Evolutionary conservation across 345 rosid species (phyloP).

Genomic region (Dovyalis caffra): DNA sequence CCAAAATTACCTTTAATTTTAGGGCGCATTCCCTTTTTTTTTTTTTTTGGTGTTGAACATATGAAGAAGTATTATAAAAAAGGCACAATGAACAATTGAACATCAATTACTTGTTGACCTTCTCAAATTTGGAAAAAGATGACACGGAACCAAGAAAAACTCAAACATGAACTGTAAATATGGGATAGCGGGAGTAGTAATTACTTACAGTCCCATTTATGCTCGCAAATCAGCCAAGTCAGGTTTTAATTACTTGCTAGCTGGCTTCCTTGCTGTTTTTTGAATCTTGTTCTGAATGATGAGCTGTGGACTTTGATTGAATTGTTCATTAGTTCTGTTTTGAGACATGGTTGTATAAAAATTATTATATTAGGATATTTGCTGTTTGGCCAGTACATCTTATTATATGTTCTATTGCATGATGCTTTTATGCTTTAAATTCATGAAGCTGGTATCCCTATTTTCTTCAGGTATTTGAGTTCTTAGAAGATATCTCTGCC

Average conservation of each 20-base stretch:
- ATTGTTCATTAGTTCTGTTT: not conserved
- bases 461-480: constrained; percentile 68
- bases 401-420: constrained; percentile 2
- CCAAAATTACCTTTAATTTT: too few relatives aligned
- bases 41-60: too few relatives aligned
- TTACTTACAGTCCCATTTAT: not conserved
- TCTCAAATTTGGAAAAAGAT: too few relatives aligned
- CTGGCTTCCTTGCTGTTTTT: not conserved
- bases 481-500: constrained; percentile 85
- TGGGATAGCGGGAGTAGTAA: too few relatives aligned
- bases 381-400: not conserved
- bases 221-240: not conserved
- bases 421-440: not conserved
- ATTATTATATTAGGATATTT: not conserved
- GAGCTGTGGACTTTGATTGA: not conserved
- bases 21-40: too few relatives aligned
- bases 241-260: not conserved
- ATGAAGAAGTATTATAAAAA: too few relatives aligned
- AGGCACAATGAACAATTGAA: too few relatives aligned
- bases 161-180: too few relatives aligned
- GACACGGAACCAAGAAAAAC: too few relatives aligned
- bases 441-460: constrained; percentile 5
- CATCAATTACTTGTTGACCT: too few relatives aligned
- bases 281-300: not conserved
- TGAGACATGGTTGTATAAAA: constrained; percentile 3